phyloP scores from a whole-genome alignment of 176 grass and related monocot genomes.

The Elymus sibiricus region DNA sequence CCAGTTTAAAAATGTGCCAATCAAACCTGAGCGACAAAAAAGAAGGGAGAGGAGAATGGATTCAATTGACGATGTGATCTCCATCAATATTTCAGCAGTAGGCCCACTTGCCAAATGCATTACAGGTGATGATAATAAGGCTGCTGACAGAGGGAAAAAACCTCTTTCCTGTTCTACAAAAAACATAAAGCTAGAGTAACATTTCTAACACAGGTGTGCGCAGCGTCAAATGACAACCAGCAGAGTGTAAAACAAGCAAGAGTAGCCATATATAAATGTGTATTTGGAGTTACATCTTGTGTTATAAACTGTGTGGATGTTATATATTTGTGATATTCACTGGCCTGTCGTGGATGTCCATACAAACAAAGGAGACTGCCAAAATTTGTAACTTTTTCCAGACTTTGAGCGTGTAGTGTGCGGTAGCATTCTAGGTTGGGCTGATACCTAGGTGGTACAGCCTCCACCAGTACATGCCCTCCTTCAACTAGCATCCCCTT shows the following conservation, averaged over 20 bases:
- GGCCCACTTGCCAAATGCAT: constrained; percentile 48
- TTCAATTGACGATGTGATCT: constrained; percentile 74
- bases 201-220: constrained; percentile 13
- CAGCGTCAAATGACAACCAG: not conserved
- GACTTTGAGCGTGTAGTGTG: not conserved
- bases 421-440: not conserved
- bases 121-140: constrained; percentile 73
- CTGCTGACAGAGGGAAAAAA: constrained; percentile 79
- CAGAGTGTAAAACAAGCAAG: not conserved
- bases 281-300: not conserved
- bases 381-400: not conserved
- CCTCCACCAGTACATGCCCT: not conserved
- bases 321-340: not conserved
- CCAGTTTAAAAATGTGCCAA: constrained; percentile 6
- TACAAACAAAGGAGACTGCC: not conserved
- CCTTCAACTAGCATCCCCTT: not conserved
- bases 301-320: not conserved
- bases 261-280: not conserved
- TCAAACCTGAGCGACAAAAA: constrained; percentile 83
- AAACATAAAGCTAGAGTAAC: constrained; percentile 15
- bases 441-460: not conserved
- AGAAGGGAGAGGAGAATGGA: constrained; percentile 81
- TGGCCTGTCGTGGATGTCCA: not conserved
- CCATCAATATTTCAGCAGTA: constrained; percentile 64
- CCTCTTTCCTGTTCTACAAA: constrained; percentile 69